phyloP scores from a whole-genome alignment of 2,329 filamentous ascomycete genomes.

The Aciculosporium take region DNA sequence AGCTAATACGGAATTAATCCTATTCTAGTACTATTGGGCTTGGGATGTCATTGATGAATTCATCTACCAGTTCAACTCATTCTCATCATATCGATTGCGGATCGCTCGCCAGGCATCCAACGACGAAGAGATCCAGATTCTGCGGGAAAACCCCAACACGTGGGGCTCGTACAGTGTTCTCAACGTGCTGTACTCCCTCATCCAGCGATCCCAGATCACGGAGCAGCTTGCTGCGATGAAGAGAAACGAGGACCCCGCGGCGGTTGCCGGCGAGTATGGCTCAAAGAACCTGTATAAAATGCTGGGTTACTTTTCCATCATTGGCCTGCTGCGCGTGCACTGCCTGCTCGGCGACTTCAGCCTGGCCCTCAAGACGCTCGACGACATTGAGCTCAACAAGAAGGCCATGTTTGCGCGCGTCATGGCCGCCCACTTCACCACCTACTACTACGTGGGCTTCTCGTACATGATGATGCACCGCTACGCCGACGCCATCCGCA shows the following conservation, averaged over 20 bases:
- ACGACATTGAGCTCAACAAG: conserved; percentile 99
- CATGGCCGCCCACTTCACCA: conserved; percentile 99
- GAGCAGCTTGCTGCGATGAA: conserved; percentile 94
- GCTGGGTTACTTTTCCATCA: conserved; percentile 98
- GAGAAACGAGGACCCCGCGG: conserved; percentile 75
- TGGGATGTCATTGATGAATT: conserved; percentile 99
- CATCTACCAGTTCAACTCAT: conserved; percentile 99
- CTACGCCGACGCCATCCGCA: conserved; percentile 97
- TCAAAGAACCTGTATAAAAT: conserved; percentile 91
- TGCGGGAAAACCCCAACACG: conserved; percentile 94
- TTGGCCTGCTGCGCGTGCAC: conserved; percentile 90
- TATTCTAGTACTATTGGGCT: conserved; percentile 82
- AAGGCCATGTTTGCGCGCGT: conserved; percentile 99
- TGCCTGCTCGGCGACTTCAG: conserved; percentile 95
- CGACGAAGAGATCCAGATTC: conserved; percentile 80
- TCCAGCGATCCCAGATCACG: conserved; percentile 94
- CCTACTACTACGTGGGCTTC: conserved; percentile 99
- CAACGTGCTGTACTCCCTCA: conserved; percentile 97
- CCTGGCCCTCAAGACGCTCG: conserved; percentile 93
- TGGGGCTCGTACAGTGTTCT: conserved; percentile 99
- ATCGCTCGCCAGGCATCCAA: conserved; percentile 72
- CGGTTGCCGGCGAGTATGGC: conserved; percentile 89
- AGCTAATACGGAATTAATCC: neutral
- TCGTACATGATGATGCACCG: conserved; percentile 99
- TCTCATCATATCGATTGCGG: conserved; percentile 90